Percentiles rank a stretch among this genome's conserved stretches.
Evolutionary conservation across 805 yeast genomes (phyloP).

Genomic region (Metschnikowia amazonensis): DNA sequence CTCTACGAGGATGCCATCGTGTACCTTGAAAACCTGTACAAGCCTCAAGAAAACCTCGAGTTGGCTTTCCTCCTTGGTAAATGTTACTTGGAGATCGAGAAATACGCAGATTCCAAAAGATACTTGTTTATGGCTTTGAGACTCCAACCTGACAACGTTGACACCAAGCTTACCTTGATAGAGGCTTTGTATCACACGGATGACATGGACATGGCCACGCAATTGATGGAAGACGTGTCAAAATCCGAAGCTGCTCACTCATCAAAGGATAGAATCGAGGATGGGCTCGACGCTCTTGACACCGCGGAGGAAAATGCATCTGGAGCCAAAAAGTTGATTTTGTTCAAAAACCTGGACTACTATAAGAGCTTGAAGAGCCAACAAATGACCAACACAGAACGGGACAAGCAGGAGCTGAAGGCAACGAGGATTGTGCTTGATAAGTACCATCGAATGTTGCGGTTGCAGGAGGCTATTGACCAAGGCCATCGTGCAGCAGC

Average conservation of each 20-base stretch:
- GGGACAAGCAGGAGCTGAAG: slow-evolving; percentile 50
- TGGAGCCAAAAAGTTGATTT: slow-evolving; percentile 10
- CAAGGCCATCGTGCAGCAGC: slow-evolving; percentile 54
- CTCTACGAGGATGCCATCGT: slow-evolving; percentile 72
- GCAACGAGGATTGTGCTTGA: slow-evolving; percentile 57
- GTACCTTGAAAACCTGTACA: slow-evolving; percentile 42
- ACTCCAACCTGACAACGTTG: slow-evolving; percentile 62
- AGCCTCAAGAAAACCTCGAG: slow-evolving; percentile 41
- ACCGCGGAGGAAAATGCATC: neutral
- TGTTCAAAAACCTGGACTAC: slow-evolving; percentile 16
- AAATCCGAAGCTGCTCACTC: slow-evolving; percentile 13
- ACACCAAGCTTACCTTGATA: slow-evolving; percentile 71
- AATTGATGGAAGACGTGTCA: slow-evolving; percentile 53
- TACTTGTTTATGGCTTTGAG: slow-evolving; percentile 53
- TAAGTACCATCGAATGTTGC: slow-evolving; percentile 50
- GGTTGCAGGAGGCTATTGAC: slow-evolving; percentile 39
- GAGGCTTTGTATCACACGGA: slow-evolving; percentile 73
- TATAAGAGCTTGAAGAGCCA: slow-evolving; percentile 11
- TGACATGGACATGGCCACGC: slow-evolving; percentile 53
- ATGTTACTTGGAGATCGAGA: slow-evolving; percentile 71
- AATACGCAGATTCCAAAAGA: slow-evolving; percentile 59
- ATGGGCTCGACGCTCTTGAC: neutral
- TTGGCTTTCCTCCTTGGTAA: slow-evolving; percentile 62
- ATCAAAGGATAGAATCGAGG: slow-evolving; percentile 6
- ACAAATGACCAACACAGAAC: slow-evolving; percentile 41